Evolutionary conservation across 2,329 filamentous ascomycete species (phyloP), one percentile per base, ranked within the genome.

Genomic region (Plenodomus lindquistii): DNA sequence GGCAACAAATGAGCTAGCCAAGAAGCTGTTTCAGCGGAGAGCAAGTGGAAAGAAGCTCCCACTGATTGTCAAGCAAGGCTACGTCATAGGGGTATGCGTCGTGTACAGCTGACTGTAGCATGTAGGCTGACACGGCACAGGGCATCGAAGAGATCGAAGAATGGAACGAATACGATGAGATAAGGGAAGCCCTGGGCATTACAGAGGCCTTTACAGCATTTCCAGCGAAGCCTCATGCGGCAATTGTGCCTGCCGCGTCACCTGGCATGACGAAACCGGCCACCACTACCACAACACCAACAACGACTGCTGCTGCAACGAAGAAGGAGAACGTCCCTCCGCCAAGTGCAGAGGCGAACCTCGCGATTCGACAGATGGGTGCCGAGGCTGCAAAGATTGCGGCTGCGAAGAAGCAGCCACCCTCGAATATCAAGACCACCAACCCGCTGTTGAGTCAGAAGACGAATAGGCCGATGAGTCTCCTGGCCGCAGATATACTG

Each of bases 121-220:
- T 4, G 29, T 22, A 15, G 17, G 47, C 48, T 57, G 53, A 55
- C 36, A 17, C 11, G 7, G 17, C 18, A 19, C 20, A 97, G 92
- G 94, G 97, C 71, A 81, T 97, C 41, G 88, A 93, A 56, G 87
- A 97, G 73, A 85, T 97, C 55, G 94, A 99, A 75, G 94, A 99
- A 71, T 97, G 93, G 94, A 99, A 99, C 77, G 94, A 99, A 73
- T 97, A 95, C 74, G 91, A 91, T 74, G 93, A 97, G 75, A 83
- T 99, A 53, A 91, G 91, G 73, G 85, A 93, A 74, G 88, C 93
- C 63, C 85, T 97, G 62, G 79, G 79, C n/a, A 57, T 66, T n/a
- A 63, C 62, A 24, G 44, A 58, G 9, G 53, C 58, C 19, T 61
- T 68, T 37, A 60, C 71, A 51, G 65, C 64, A 17, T 70, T 63